Evolutionary conservation across 768 basidiomycete genomes (phyloP).

Genomic region (Glaciozyma antarctica): DNA sequence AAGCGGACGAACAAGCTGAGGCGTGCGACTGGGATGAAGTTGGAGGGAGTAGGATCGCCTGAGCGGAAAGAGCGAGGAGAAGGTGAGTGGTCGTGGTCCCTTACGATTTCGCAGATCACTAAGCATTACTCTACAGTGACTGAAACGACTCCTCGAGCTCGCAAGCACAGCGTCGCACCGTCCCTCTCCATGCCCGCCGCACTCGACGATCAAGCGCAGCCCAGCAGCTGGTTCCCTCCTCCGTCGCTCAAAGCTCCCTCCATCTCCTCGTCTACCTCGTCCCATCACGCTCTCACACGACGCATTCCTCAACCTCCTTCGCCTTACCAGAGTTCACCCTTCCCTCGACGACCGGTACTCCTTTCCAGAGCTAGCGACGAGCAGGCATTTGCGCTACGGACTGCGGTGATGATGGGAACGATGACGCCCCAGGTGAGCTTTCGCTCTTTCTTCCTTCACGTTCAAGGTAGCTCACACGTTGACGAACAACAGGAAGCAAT

Average conservation of each 20-base stretch:
- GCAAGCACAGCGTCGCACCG: constrained; percentile 9
- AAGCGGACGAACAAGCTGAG: not conserved
- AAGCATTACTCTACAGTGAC: not conserved
- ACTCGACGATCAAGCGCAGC: not conserved
- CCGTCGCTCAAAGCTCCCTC: constrained; percentile 14
- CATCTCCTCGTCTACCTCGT: not conserved
- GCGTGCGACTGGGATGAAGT: not conserved
- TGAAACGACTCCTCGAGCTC: not conserved
- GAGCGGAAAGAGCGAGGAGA: no score
- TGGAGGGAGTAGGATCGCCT: not conserved
- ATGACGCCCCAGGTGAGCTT: not conserved
- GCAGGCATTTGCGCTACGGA: not conserved
- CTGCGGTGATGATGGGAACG: not conserved
- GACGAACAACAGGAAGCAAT: not conserved
- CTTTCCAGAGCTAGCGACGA: not conserved
- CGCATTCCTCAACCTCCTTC: not conserved
- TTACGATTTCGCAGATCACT: not conserved
- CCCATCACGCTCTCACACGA: not conserved
- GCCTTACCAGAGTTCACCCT: not conserved
- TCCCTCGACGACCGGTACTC: not conserved
- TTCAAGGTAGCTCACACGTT: not conserved
- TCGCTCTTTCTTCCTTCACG: not conserved
- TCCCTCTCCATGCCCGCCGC: constrained; percentile 20
- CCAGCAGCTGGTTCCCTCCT: not conserved
- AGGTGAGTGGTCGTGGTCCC: not conserved